These are phyloP conservation scores for Rhodamnia rubescens DNA, from an alignment of 345 rosid species.

Conservation along the genomic window DNA sequence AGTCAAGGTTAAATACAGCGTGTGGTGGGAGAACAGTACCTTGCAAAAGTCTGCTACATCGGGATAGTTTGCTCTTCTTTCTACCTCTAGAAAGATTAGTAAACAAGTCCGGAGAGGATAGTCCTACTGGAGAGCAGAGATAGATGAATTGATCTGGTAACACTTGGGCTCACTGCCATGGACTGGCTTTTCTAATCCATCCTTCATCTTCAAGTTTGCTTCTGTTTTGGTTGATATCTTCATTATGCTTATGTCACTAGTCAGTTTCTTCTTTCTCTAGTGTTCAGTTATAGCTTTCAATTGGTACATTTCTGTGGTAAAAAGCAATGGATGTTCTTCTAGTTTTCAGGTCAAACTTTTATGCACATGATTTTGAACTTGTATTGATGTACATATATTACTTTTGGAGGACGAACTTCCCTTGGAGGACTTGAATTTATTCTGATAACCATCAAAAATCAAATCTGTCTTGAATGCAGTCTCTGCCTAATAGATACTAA, in stretches of 20 bases:
- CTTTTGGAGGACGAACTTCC: not conserved
- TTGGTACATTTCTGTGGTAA: not conserved
- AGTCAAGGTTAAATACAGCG: not conserved
- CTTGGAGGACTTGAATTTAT: not conserved
- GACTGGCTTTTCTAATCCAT: not conserved
- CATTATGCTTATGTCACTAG: not conserved
- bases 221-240: not conserved
- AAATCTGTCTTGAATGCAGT: not conserved
- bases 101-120: not conserved
- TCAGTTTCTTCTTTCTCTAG: not conserved
- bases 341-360: not conserved
- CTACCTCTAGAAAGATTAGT: not conserved
- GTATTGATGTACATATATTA: not conserved
- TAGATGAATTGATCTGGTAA: not conserved
- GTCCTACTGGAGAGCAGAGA: not conserved
- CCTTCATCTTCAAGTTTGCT: not conserved
- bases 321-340: not conserved
- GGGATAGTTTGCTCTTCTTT: not conserved
- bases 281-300: not conserved
- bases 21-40: not conserved
- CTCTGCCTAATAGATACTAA: not conserved
- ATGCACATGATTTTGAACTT: not conserved
- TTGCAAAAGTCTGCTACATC: not conserved
- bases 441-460: not conserved
- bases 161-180: not conserved